Evolutionary conservation across 192 early-diverging fungal species (phyloP), one percentile per base, ranked within the genome.

Genomic region (Gaertneriomyces sp.): DNA sequence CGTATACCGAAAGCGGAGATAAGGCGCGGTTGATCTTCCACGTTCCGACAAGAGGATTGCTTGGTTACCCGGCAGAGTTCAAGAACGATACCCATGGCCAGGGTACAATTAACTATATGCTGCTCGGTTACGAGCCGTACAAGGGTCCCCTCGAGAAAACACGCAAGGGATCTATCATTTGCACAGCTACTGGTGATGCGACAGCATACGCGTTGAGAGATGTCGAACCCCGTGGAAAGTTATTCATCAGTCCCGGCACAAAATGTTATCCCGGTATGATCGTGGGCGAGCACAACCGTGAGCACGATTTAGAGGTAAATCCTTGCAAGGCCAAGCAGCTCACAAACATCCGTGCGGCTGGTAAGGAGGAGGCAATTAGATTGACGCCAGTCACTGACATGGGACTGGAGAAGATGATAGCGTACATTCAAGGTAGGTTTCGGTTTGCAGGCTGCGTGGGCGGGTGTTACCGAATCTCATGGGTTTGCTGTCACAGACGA

Each of bases 211-310:
- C 91, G 4, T 80, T 93, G 12, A 81, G 81, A 50, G 78, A 79
- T 68, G 81, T 93, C 17, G 88, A 93, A 72, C 75, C 89, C 8
- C 88, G 91, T 45, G 91, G 91, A 17, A 87, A 87, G 60, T 78
- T 93, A 51, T 93, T 93, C 74, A 76, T 93, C 40, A 71, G 72
- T 46, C 86, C 87, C 49, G 85, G 88, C 46, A 84, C 85, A 53
- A 87, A 88, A 55, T 86, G 89, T 7, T 93, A 93, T 63, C 84
- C 87, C 17, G 91, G 91, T 43, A 93, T 93, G 91, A 84, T 93
- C 69, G 88, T 93, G 43, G 91, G 91, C 43, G 91, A 93, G 76
- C 84, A 89, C 43, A 87, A 76, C 63, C 82, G 88, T 62, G 82
- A 91, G 17, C 79, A 79, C 42, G 91, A 93, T 65, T 64, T 93